Conservation (phyloP, 768 basidiomycete genomes). For the Tulasnella sp. region DNA sequence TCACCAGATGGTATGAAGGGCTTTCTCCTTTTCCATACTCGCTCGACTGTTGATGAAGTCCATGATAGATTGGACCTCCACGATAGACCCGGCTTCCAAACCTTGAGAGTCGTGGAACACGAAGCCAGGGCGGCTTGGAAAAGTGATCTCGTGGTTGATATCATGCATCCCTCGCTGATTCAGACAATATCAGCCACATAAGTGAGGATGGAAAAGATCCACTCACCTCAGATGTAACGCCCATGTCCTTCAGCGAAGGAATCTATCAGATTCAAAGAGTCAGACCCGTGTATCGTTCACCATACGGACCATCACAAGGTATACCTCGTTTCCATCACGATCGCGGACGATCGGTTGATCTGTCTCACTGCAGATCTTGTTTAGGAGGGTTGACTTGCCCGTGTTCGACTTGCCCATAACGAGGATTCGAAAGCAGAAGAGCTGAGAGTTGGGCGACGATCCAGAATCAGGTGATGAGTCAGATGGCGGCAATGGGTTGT, state of each 20-base stretch:
- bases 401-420: conserved; percentile 32
- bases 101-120: conserved; percentile 36
- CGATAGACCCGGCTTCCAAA: conserved; percentile 29
- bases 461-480: too few species aligned
- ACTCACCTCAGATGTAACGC: background rate
- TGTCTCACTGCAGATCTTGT: conserved; percentile 12
- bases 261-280: background rate
- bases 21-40: conserved; percentile 19
- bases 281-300: background rate
- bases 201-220: background rate
- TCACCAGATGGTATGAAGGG: conserved; percentile 34
- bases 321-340: background rate
- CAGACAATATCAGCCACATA: background rate
- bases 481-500: too few species aligned
- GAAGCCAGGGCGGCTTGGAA: conserved; percentile 27
- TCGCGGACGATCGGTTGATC: conserved; percentile 11
- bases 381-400: conserved; percentile 18
- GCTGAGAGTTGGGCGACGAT: too few species aligned
- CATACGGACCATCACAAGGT: background rate
- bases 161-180: conserved; percentile 30
- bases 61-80: conserved; percentile 23
- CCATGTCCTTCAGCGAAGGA: background rate
- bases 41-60: conserved; percentile 27
- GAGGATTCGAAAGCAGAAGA: too few species aligned
- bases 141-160: conserved; percentile 26